A percentile compares a stretch with the other conserved stretches of the same genome.
These are phyloP conservation scores for Ganoderma multipileum DNA, from an alignment of 1,284 basidiomycete genomes.

Conservation along the genomic window DNA sequence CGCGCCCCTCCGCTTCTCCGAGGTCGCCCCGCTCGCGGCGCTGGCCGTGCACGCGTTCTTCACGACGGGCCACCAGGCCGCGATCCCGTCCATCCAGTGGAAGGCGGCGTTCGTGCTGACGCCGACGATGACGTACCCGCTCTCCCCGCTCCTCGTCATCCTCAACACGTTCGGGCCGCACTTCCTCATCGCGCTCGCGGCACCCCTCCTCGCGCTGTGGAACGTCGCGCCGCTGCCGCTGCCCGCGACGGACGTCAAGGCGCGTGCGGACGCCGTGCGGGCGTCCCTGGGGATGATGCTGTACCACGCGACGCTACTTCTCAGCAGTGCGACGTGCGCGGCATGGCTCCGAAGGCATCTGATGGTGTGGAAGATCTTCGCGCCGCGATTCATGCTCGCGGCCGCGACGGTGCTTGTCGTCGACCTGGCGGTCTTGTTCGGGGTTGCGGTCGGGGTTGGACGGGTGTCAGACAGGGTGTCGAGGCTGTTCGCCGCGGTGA, in stretches of 20 bases:
- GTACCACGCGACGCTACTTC: conserved; percentile 73
- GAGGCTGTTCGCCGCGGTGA: conserved; percentile 38
- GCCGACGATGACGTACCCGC: conserved; percentile 72
- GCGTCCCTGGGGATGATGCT: conserved; percentile 70
- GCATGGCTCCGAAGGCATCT: conserved; percentile 87
- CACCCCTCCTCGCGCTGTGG: conserved; percentile 86
- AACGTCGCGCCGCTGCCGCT: conserved; percentile 73
- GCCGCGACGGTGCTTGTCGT: conserved; percentile 60
- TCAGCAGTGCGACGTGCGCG: conserved; percentile 79
- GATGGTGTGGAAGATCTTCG: conserved; percentile 99
- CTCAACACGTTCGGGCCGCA: conserved; percentile 85
- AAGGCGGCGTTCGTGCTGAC: conserved; percentile 88
- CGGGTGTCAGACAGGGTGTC: conserved; percentile 36
- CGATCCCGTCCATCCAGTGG: conserved; percentile 94
- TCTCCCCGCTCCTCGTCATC: conserved; percentile 80
- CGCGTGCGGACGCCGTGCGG: conserved; percentile 49
- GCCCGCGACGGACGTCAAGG: conserved; percentile 35
- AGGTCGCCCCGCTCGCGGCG: conserved; percentile 76
- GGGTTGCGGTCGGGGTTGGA: conserved; percentile 47
- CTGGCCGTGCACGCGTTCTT: conserved; percentile 85
- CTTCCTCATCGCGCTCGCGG: conserved; percentile 68
- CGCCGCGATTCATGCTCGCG: conserved; percentile 90
- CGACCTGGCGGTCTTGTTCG: conserved; percentile 63
- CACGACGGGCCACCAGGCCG: conserved; percentile 91
- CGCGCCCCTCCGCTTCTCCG: conserved; percentile 63